phyloP scores from a whole-genome alignment of 495 filamentous ascomycete genomes.

The Daldinia loculata region DNA sequence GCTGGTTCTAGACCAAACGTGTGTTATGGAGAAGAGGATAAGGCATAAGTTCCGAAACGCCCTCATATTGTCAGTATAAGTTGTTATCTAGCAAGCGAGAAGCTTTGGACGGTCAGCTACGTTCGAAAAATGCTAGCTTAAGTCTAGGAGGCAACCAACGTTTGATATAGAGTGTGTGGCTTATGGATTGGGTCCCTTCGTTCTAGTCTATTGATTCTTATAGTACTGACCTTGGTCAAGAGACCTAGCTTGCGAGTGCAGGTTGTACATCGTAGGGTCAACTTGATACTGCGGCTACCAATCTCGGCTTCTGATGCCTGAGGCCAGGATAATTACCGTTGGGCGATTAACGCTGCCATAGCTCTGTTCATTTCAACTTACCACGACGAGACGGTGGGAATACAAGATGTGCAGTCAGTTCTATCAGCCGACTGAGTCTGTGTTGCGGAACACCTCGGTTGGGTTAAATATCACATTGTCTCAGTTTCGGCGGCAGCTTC shows the following conservation, averaged over 20 bases:
- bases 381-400: neutral
- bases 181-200: neutral
- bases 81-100: neutral
- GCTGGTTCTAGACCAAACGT: neutral
- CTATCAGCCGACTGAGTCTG: neutral
- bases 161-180: neutral
- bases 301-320: neutral
- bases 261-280: neutral
- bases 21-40: neutral
- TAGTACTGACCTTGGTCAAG: neutral
- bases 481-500: neutral
- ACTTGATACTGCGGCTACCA: neutral
- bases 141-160: neutral
- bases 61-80: neutral
- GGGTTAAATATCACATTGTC: neutral
- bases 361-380: neutral
- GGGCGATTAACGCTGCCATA: neutral
- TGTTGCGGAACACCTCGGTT: neutral
- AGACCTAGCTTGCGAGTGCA: neutral
- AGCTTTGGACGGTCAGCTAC: neutral
- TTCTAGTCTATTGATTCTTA: neutral
- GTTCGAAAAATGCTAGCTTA: neutral
- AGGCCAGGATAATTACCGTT: neutral
- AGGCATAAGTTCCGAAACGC: neutral
- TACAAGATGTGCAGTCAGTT: neutral